These are phyloP conservation scores for Eleusine indica DNA, from an alignment of 176 grass and related monocot genomes.

Conservation along the genomic window DNA sequence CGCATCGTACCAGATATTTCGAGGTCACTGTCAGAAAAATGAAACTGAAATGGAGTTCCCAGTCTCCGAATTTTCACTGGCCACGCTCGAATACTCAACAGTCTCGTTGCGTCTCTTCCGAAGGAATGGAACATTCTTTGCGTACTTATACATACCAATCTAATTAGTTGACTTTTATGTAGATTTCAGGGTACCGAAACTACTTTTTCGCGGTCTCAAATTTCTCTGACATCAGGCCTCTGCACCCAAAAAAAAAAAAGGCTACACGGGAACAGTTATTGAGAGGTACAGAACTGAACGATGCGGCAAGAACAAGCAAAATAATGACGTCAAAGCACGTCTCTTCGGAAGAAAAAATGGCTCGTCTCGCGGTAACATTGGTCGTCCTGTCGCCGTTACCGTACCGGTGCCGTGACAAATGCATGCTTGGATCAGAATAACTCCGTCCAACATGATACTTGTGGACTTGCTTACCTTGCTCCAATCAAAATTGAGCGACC, in stretches of 20 bases:
- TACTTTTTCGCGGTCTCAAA: not conserved
- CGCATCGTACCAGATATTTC: slow-evolving; percentile 27
- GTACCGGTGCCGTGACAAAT: slow-evolving; percentile 36
- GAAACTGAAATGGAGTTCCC: not conserved
- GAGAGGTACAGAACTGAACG: slow-evolving; percentile 6
- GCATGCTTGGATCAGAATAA: slow-evolving; percentile 38
- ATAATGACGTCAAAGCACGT: slow-evolving; percentile 3
- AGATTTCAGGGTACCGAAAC: not conserved
- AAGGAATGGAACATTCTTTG: slow-evolving; percentile 31
- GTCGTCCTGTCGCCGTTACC: slow-evolving; percentile 27
- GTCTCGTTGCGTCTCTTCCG: slow-evolving; percentile 13
- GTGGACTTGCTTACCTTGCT: slow-evolving; percentile 34
- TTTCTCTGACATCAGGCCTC: not conserved
- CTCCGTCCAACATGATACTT: slow-evolving; percentile 4
- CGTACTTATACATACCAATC: not conserved
- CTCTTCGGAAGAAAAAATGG: not conserved
- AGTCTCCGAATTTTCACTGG: not conserved
- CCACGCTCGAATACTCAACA: not conserved
- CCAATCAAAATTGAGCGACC: not conserved
- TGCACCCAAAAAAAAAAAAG: not conserved
- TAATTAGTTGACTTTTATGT: not conserved
- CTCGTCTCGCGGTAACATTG: not conserved
- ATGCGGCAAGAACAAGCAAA: not conserved
- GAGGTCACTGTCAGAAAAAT: not conserved
- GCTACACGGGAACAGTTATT: slow-evolving; percentile 28